Evolutionary conservation across 2,329 filamentous ascomycete species (phyloP), one percentile per base, ranked within the genome.

Genomic region (Xylaria sp.): DNA sequence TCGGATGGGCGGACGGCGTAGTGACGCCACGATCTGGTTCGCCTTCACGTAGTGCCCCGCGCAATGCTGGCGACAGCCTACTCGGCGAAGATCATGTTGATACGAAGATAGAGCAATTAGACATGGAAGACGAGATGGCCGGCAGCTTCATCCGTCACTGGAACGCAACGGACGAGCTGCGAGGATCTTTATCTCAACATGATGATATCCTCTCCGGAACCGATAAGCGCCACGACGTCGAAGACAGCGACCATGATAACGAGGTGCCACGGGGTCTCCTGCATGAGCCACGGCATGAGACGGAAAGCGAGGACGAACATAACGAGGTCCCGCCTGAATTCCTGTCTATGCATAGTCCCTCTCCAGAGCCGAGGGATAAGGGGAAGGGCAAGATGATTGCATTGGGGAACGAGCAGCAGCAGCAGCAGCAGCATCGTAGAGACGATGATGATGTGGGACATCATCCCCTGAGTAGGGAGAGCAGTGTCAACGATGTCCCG

Each of bases 161-260:
- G 68, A 69, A 60, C n/a, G 68, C 64, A 11, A 62, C 64, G 7
- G 65, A 63, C 7, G 71, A 72, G 44, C 73, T 75, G 39, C 70
- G 66, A 58, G 74, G 79, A 58, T 78, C 80, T 51, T 76, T 76
- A 51, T 77, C 78, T 9, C 76, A 78, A 1, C 61, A 72, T 0
- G 16, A 57, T 34, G 51, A 57, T 37, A 44, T 50, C 11, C 51
- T 58, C 52, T 42, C 35, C 35, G 51, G 49, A 13, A 16, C 37
- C 3, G 11, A 34, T 10, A 16, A 18, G 6, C 48, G 49, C 44
- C 13, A 19, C 34, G 53, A 57, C 30, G 59, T 51, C 13, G 55
- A 59, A 47, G 59, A 57, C 7, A 54, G 55, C 30, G 54, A 55
- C 10, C 58, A 47, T 34, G 61, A 58, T 47, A 70, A 70, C 13